These are phyloP conservation scores for Diaporthe vexans DNA, from an alignment of 2,329 filamentous ascomycete genomes.

Conservation along the genomic window DNA sequence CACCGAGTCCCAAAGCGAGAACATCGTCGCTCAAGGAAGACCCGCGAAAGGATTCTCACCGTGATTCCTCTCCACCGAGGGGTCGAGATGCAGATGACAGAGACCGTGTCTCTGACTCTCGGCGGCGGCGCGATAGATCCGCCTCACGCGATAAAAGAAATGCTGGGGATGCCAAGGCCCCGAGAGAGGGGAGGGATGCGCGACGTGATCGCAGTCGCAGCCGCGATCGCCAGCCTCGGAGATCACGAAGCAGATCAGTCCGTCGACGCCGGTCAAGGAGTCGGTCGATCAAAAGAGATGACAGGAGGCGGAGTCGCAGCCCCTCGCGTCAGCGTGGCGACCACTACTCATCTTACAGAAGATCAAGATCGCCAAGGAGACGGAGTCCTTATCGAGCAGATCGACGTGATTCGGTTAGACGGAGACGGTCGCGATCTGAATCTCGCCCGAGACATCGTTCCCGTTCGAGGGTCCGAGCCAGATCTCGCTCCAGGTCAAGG, in stretches of 20 bases:
- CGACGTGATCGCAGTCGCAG: slow-evolving; percentile 49
- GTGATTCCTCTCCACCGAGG: slow-evolving; percentile 41
- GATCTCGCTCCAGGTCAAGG: slow-evolving; percentile 36
- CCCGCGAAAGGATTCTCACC: slow-evolving; percentile 33
- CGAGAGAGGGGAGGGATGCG: slow-evolving; percentile 45
- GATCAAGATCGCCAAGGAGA: slow-evolving; percentile 41
- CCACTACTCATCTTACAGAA: slow-evolving; percentile 44
- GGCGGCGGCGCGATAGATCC: slow-evolving; percentile 38
- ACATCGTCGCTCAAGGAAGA: slow-evolving; percentile 27
- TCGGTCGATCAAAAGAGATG: slow-evolving; percentile 47
- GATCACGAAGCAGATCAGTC: slow-evolving; percentile 47
- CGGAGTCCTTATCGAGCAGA: slow-evolving; percentile 39
- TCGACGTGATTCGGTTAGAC: slow-evolving; percentile 34
- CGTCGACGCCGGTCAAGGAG: slow-evolving; percentile 47
- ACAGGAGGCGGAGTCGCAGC: slow-evolving; percentile 48
- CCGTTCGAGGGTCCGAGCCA: slow-evolving; percentile 34
- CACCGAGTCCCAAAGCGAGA: slow-evolving; percentile 38
- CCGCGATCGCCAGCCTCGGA: slow-evolving; percentile 44
- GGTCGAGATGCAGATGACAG: slow-evolving; percentile 48
- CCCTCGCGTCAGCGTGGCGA: slow-evolving; percentile 45
- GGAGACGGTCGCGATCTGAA: slow-evolving; percentile 38
- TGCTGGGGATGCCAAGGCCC: slow-evolving; percentile 31
- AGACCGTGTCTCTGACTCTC: slow-evolving; percentile 49
- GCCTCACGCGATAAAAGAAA: slow-evolving; percentile 26
- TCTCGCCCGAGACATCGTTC: slow-evolving; percentile 34